Evolutionary conservation across 805 yeast genomes (phyloP), one percentile per base, ranked within the genome.

Genomic region (Ogataea haglerorum): DNA sequence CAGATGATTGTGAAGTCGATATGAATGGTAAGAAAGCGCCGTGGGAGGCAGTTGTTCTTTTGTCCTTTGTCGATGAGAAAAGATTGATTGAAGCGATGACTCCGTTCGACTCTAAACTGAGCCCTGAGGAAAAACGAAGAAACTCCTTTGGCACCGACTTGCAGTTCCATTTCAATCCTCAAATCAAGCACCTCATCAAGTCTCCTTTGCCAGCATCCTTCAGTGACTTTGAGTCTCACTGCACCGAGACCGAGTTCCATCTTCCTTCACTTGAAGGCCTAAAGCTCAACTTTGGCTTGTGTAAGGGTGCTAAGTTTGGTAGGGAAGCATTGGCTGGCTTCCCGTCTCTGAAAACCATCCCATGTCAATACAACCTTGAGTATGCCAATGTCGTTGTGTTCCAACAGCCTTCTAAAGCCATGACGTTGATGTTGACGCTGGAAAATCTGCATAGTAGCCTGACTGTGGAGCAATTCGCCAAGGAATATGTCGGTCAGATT

Each of bases 21-120:
- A 73, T 80, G 76, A 93, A 93, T 59, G 99, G 98, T 31, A 93
- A 93, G 61, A 86, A 89, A 40, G 95, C 93, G 2, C 83, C 88
- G 36, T 93, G 99, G 99, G 98, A 93, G 67, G 97, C 97, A 9
- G 96, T 93, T 41, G 96, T 93, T 6, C 75, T 87, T 54, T 75
- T 93, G 43, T 82, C 95, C 5, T 93, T 93, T 70, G 97, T 93
- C 33, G 97, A 93, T 51, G 88, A 85, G 55, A 64, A 75, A 22
- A 73, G 93, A 45, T 72, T 93, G 42, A 66, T 83, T 23, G 79
- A 72, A 3, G 91, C 91, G 1, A 76, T 93, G 75, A 69, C 65
- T 34, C 86, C 95, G 2, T 63, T 72, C 30, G 85, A 86, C 42
- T 55, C 66, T 1, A 73, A 71, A 45, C 67, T 93, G 42, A 68